Base-by-base conservation (phyloP, 257 asterid genomes). In the Scutellaria barbata region DNA sequence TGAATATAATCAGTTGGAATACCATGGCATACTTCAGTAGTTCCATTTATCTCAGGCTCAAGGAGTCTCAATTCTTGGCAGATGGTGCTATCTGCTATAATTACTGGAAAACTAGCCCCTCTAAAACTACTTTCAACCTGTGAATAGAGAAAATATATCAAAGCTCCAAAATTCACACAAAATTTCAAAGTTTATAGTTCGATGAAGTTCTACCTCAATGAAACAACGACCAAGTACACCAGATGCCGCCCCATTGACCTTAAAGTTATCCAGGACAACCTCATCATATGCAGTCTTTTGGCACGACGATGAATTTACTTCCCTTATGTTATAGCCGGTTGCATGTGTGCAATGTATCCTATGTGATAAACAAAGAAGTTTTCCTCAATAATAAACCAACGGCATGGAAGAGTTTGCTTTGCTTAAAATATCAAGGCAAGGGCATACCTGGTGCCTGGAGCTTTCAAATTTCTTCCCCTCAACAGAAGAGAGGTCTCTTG, bases 301-400 rank as follows among this genome's bases (percentile, higher is more conserved):
- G 76, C 74, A 69, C 8, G 85, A 77, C 6, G 80, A 68, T 10
- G 65, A 73, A 17, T 84, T 55, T 68, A 58, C 79, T 66, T 77
- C 77, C 52, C 68, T 81, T 50, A 71, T 42, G 37, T 66, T 76
- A 76, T 74, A 87, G 45, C 71, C 90, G 46, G 39, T 64, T 11
- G 95, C 77, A 69, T 83, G 87, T 0, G 96, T 82, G 79, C 98
- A 92, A 56, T 76, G 80, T 74, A 92, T 80, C 90, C 98, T 92
- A 89, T 79, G 79, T 8, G 64, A 69, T 48, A 22, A 69, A 65
- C 61, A 72, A n/a, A 39, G 11, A 66, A 8, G 45, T 52, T 41
- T 14, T 72, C 47, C 47, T 57, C 12, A 55, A 79, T 41, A 74
- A 66, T 30, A 30, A 30, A 30, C 35, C 35, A 40, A 22, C 14